Conservation (phyloP, 352 stramenopile species). For the Globisporangium yorkense region DNA sequence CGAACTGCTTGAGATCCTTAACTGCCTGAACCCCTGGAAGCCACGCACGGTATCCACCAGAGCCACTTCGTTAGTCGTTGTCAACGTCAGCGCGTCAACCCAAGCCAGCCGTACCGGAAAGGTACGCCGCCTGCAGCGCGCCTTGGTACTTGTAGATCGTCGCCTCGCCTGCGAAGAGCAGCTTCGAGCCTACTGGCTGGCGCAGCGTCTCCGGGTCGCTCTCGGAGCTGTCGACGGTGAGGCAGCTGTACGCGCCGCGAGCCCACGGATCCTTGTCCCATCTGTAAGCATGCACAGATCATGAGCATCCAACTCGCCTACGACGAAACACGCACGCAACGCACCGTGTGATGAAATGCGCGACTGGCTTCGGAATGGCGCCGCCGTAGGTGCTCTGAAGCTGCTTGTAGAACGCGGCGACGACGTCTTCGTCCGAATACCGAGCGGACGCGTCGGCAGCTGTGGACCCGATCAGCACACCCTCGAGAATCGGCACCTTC, state of each 20-base stretch:
- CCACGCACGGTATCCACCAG: neutral
- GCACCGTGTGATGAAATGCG: constrained; percentile 48
- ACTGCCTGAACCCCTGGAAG: constrained; percentile 21
- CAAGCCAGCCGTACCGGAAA: constrained; percentile 26
- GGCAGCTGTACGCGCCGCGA: constrained; percentile 53
- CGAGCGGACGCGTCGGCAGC: constrained; percentile 29
- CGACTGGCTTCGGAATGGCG: constrained; percentile 26
- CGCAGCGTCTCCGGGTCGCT: constrained; percentile 50
- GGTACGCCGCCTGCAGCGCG: constrained; percentile 54
- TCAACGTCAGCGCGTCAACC: neutral
- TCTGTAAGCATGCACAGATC: constrained; percentile 11
- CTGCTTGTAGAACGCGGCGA: constrained; percentile 33
- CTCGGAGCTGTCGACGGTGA: constrained; percentile 53
- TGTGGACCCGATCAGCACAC: constrained; percentile 38
- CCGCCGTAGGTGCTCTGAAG: constrained; percentile 39
- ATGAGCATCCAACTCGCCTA: neutral
- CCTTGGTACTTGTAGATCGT: constrained; percentile 67
- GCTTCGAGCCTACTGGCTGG: constrained; percentile 23
- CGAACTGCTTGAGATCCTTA: constrained; percentile 21
- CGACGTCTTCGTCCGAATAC: constrained; percentile 37
- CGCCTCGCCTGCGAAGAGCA: constrained; percentile 66
- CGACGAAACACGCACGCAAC: neutral
- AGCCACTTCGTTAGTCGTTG: neutral
- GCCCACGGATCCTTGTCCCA: constrained; percentile 60
- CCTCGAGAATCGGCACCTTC: constrained; percentile 44